Evolutionary conservation across 306 rosid genomes (phyloP).

Genomic region (Trifolium subterraneum): DNA sequence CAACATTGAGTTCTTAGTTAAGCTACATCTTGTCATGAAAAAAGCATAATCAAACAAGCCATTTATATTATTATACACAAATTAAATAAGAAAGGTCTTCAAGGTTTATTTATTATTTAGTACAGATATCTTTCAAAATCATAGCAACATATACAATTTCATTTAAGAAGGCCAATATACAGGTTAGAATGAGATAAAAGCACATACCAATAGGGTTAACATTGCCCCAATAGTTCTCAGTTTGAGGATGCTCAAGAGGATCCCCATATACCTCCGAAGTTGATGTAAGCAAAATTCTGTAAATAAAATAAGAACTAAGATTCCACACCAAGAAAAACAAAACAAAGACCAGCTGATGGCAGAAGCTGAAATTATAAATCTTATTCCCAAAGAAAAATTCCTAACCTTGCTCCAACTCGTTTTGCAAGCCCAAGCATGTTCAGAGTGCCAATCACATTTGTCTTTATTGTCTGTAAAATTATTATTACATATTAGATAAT

Average conservation of each 20-base stretch:
- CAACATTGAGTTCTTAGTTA: slow-evolving; percentile 28
- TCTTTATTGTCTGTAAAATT: slow-evolving; percentile 82
- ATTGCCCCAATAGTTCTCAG: slow-evolving; percentile 96
- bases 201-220: slow-evolving; percentile 92
- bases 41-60: slow-evolving; percentile 10
- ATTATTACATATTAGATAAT: slow-evolving; percentile 46
- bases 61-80: slow-evolving; percentile 11
- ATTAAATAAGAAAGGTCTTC: slow-evolving; percentile 11
- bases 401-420: slow-evolving; percentile 97
- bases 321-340: neutral
- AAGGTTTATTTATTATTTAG: slow-evolving; percentile 22
- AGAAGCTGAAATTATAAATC: slow-evolving; percentile 24
- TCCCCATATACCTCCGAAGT: slow-evolving; percentile 98
- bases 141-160: slow-evolving; percentile 18
- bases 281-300: slow-evolving; percentile 95
- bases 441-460: slow-evolving; percentile 94
- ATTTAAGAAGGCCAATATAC: slow-evolving; percentile 31
- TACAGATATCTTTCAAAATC: slow-evolving; percentile 21
- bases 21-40: slow-evolving; percentile 21
- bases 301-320: slow-evolving; percentile 35
- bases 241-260: slow-evolving; percentile 94
- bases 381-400: neutral
- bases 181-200: slow-evolving; percentile 38
- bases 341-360: slow-evolving; percentile 36
- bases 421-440: slow-evolving; percentile 99